Evolutionary conservation across 78 protist genomes (phyloP).

Genomic region (Chrysochromulina tobinii): DNA sequence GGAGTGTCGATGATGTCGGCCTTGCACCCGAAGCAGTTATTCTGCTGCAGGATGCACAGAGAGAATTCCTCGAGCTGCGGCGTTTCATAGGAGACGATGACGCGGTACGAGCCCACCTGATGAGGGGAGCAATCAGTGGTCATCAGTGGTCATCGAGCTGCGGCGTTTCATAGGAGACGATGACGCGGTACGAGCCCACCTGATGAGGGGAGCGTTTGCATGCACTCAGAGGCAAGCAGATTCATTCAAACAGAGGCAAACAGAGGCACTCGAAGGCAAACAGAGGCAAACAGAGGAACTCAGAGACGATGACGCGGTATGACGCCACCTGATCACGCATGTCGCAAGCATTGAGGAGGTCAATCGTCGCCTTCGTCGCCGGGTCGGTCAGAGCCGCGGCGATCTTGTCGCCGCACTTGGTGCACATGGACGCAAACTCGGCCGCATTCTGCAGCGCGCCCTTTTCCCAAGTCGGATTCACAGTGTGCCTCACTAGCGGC

Average conservation of each 20-base stretch:
- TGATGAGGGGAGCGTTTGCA: no score
- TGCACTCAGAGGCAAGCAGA: no score
- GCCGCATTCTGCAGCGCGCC: neutral
- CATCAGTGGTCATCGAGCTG: neutral
- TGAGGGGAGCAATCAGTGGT: no score
- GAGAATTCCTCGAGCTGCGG: neutral
- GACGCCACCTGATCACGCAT: neutral
- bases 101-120: slow-evolving; percentile 1
- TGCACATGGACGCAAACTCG: neutral
- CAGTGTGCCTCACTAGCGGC: neutral
- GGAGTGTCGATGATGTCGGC: neutral
- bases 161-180: neutral
- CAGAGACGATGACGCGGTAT: no score
- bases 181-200: neutral
- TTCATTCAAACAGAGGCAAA: no score
- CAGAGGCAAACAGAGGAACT: no score
- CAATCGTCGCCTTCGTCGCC: neutral
- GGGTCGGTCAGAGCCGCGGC: neutral
- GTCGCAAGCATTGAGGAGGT: neutral
- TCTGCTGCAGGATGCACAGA: neutral
- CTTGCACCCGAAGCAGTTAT: neutral
- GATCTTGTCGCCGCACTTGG: neutral
- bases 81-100: neutral
- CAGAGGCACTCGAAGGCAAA: no score
- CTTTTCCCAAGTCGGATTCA: neutral